These are phyloP conservation scores for Mortierella sp. DNA, from an alignment of 371 early-diverging fungal species.

Conservation along the genomic window DNA sequence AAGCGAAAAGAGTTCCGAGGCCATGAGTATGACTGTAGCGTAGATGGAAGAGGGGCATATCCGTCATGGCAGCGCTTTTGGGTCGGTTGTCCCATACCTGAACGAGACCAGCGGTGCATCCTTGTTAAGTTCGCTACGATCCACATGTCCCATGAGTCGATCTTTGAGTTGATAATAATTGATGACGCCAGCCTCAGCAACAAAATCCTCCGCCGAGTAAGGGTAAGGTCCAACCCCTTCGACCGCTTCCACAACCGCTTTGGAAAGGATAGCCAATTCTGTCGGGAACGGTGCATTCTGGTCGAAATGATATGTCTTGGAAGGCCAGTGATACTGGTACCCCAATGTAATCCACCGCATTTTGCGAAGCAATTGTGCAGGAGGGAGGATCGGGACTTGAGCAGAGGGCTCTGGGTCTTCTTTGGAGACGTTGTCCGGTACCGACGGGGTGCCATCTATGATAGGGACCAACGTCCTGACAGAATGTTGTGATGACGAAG, in stretches of 20 bases:
- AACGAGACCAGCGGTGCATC: conserved; percentile 89
- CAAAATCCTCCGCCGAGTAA: conserved; percentile 58
- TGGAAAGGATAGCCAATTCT: conserved; percentile 64
- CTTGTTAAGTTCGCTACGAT: conserved; percentile 90
- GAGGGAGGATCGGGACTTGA: conserved; percentile 55
- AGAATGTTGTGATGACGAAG: conserved; percentile 9
- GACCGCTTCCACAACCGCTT: conserved; percentile 65
- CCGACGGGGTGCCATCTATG: conserved; percentile 17
- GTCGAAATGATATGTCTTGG: conserved; percentile 77
- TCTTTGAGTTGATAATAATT: conserved; percentile 93
- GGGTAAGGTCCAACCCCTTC: conserved; percentile 58
- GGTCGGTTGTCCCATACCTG: no score
- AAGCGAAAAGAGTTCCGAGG: no score
- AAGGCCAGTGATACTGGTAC: conserved; percentile 93
- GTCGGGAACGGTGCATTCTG: conserved; percentile 66
- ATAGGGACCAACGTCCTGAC: conserved; percentile 32
- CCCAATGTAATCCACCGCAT: conserved; percentile 93
- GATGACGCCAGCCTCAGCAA: conserved; percentile 92
- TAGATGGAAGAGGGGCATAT: no score
- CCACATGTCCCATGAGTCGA: conserved; percentile 94
- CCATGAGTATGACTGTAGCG: no score
- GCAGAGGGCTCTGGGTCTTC: conserved; percentile 56
- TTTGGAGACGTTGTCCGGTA: conserved; percentile 35
- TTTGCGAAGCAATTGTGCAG: conserved; percentile 63
- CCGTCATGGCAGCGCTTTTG: no score